Conservation (phyloP, 306 rosid species). For the Fragaria vesca region DNA sequence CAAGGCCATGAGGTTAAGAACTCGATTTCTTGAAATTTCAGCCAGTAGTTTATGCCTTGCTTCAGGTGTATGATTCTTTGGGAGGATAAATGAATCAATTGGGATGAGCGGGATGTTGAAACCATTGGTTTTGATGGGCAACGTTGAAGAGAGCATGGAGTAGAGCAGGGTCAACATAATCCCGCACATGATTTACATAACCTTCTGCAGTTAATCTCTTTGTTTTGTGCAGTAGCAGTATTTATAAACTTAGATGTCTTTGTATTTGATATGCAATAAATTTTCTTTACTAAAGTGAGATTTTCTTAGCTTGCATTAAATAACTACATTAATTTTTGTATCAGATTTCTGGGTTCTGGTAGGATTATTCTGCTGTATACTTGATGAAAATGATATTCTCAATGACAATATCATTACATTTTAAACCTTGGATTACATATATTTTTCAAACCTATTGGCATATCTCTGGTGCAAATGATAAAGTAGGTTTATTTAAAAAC, state of each 20-base stretch:
- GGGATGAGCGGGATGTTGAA: slow-evolving; percentile 11
- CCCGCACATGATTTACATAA: background rate
- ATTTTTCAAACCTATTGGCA: background rate
- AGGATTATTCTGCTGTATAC: no score
- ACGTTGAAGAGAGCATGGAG: background rate
- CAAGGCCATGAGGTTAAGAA: background rate
- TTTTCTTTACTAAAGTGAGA: background rate
- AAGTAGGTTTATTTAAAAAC: background rate
- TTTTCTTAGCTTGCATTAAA: no score
- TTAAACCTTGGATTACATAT: no score
- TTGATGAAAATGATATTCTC: no score
- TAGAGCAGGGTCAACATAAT: background rate
- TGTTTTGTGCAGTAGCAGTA: background rate
- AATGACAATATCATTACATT: no score
- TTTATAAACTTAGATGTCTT: background rate
- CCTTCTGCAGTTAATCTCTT: background rate
- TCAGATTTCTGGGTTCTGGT: no score
- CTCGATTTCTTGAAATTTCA: background rate
- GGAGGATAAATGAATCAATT: slow-evolving; percentile 5
- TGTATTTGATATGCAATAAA: background rate
- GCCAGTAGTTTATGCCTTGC: background rate
- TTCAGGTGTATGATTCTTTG: background rate
- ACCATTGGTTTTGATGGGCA: background rate
- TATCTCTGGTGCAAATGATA: slow-evolving; percentile 4
- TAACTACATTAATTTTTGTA: no score